phyloP scores from a whole-genome alignment of 148 eudicot genomes.

The Camellia japonica region DNA sequence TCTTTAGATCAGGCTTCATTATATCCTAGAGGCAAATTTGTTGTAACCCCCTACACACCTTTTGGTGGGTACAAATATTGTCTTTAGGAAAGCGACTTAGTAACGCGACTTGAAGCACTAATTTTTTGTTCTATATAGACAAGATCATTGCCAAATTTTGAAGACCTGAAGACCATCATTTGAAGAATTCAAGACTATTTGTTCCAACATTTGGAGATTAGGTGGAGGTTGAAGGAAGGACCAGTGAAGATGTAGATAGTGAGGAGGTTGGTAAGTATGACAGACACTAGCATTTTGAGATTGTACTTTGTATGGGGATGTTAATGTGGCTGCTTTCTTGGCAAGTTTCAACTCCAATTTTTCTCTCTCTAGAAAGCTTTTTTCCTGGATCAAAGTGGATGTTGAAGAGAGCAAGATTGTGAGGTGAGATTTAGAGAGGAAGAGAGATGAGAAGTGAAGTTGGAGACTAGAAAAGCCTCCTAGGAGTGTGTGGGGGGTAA shows the following conservation, averaged over 20 bases:
- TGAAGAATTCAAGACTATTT: no score
- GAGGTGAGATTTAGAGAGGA: neutral
- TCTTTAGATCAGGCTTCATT: no score
- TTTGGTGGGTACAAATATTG: no score
- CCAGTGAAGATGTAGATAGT: slow-evolving; percentile 31
- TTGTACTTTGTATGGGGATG: slow-evolving; percentile 22
- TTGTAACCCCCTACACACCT: no score
- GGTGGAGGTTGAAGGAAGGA: slow-evolving; percentile 5
- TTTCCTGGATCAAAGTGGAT: slow-evolving; percentile 4
- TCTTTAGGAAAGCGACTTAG: no score
- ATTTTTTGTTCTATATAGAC: no score
- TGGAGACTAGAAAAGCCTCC: slow-evolving; percentile 7
- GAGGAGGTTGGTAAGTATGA: slow-evolving; percentile 34
- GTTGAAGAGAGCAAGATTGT: neutral
- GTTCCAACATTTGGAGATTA: slow-evolving; percentile 5
- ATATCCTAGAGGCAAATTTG: no score
- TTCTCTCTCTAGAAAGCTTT: neutral
- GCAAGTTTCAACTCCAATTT: slow-evolving; percentile 31
- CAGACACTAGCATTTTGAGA: slow-evolving; percentile 27
- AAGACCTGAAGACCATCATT: no score
- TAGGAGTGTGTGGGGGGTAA: neutral
- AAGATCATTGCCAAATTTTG: no score
- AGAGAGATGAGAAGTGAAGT: neutral
- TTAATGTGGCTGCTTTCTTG: slow-evolving; percentile 20
- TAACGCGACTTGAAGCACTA: no score